Conservation (phyloP, 805 yeast genomes). For the Ogataea zsoltii region DNA sequence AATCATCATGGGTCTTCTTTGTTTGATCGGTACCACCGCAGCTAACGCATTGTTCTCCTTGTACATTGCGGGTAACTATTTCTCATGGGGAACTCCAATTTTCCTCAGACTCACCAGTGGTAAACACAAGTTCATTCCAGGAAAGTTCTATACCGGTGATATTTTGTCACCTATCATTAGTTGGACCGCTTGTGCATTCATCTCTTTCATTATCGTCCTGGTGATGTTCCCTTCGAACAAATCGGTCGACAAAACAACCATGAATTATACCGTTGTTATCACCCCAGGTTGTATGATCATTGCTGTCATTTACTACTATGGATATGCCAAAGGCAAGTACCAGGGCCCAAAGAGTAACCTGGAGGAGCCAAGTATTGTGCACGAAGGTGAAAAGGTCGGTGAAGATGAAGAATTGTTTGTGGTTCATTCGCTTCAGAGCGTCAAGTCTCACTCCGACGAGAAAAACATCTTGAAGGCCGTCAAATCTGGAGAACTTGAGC, state of each 20-base stretch:
- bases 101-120: slow-evolving; percentile 43
- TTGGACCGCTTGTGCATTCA: slow-evolving; percentile 34
- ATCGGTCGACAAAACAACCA: slow-evolving; percentile 24
- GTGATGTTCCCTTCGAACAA: slow-evolving; percentile 43
- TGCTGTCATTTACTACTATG: slow-evolving; percentile 50
- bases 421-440: slow-evolving; percentile 19
- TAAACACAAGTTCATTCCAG: slow-evolving; percentile 42
- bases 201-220: slow-evolving; percentile 32
- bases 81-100: slow-evolving; percentile 47
- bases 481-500: slow-evolving; percentile 22
- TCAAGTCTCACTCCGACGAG: slow-evolving; percentile 20
- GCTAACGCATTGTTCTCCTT: slow-evolving; percentile 50
- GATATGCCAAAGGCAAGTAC: slow-evolving; percentile 55
- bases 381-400: slow-evolving; percentile 22
- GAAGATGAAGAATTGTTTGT: slow-evolving; percentile 23
- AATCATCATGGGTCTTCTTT: slow-evolving; percentile 41
- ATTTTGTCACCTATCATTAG: slow-evolving; percentile 35
- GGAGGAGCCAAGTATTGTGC: slow-evolving; percentile 29
- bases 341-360: slow-evolving; percentile 49
- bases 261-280: slow-evolving; percentile 39
- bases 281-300: slow-evolving; percentile 51
- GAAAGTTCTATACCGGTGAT: slow-evolving; percentile 43
- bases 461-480: slow-evolving; percentile 17
- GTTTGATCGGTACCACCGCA: slow-evolving; percentile 43
- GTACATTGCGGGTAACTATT: slow-evolving; percentile 44